Percentiles rank a stretch among this genome's conserved stretches.
Evolutionary conservation across 2,329 filamentous ascomycete species (phyloP).

Genomic region (Epichloe bromicola): DNA sequence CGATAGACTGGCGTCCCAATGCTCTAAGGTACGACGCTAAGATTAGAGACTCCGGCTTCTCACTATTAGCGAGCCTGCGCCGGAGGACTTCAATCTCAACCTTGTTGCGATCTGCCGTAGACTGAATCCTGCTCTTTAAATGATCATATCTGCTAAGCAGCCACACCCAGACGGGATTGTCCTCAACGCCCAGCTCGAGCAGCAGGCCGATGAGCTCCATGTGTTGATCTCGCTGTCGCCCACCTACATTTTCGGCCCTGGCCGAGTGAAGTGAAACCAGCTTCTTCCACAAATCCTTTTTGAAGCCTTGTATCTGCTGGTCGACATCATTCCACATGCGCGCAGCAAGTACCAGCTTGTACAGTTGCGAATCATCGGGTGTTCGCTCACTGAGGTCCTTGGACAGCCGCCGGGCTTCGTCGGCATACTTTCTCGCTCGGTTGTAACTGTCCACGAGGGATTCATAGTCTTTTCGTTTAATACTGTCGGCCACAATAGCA

Average conservation of each 20-base stretch:
- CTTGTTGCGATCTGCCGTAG: constrained; percentile 71
- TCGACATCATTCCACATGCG: constrained; percentile 94
- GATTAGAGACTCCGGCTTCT: constrained; percentile 55
- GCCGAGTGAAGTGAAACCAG: constrained; percentile 55
- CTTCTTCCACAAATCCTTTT: constrained; percentile 77
- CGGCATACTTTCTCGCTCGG: constrained; percentile 67
- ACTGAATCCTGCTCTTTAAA: constrained; percentile 72
- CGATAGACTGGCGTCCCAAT: constrained; percentile 52
- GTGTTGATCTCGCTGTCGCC: constrained; percentile 62
- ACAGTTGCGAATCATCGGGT: constrained; percentile 66
- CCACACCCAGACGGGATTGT: constrained; percentile 97
- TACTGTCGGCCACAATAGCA: constrained; percentile 63
- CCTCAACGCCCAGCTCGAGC: constrained; percentile 85
- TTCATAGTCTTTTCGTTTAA: constrained; percentile 86
- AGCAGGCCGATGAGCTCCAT: constrained; percentile 84
- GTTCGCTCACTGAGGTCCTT: constrained; percentile 38
- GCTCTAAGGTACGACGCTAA: constrained; percentile 67
- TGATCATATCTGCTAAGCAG: constrained; percentile 80
- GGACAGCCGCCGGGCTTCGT: constrained; percentile 61
- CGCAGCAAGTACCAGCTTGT: constrained; percentile 76
- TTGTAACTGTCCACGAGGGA: constrained; percentile 75
- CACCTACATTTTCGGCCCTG: constrained; percentile 32
- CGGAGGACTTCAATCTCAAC: constrained; percentile 87
- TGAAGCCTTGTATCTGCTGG: constrained; percentile 74
- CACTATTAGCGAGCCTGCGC: constrained; percentile 60